Conservation (phyloP, 768 basidiomycete species). For the Mycena epipterygia region DNA sequence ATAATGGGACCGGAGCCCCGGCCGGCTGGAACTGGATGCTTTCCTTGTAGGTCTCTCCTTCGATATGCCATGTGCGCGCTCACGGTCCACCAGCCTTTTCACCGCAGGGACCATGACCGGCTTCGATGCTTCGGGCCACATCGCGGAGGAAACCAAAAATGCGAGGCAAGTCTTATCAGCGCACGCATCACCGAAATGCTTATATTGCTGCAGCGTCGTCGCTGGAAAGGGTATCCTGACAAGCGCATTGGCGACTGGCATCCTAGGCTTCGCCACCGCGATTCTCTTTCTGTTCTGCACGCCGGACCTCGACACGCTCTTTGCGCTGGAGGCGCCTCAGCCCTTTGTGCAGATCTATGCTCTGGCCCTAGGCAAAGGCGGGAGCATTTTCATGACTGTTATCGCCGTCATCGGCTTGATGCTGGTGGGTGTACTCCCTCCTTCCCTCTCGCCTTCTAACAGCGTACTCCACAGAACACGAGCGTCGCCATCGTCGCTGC, state of each 20-base stretch:
- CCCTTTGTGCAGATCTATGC: slow-evolving; percentile 93
- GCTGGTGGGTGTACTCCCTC: slow-evolving; percentile 69
- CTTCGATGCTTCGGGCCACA: slow-evolving; percentile 91
- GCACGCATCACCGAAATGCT: slow-evolving; percentile 11
- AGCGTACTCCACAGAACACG: slow-evolving; percentile 71
- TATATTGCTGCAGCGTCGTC: slow-evolving; percentile 62
- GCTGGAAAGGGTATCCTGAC: slow-evolving; percentile 88
- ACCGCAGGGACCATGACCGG: slow-evolving; percentile 91
- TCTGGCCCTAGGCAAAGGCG: slow-evolving; percentile 83
- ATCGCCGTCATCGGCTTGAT: slow-evolving; percentile 89
- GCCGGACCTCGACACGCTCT: slow-evolving; percentile 82
- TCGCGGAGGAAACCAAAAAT: slow-evolving; percentile 91
- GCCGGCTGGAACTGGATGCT: slow-evolving; percentile 94
- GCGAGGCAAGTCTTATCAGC: slow-evolving; percentile 61
- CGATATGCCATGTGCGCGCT: not conserved
- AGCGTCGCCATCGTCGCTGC: slow-evolving; percentile 91
- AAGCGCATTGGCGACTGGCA: slow-evolving; percentile 82
- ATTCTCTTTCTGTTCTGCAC: slow-evolving; percentile 90
- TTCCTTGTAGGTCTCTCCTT: slow-evolving; percentile 69
- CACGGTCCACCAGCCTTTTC: slow-evolving; percentile 69
- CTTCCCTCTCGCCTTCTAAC: slow-evolving; percentile 1
- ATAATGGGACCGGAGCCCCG: slow-evolving; percentile 91
- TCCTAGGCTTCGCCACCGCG: slow-evolving; percentile 82
- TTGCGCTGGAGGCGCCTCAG: slow-evolving; percentile 85
- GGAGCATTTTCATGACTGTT: slow-evolving; percentile 89